Evolutionary conservation across 129 eudicot genomes (phyloP), one percentile per base, ranked within the genome.

Genomic region (Chrysanthemum lavandulifolium): DNA sequence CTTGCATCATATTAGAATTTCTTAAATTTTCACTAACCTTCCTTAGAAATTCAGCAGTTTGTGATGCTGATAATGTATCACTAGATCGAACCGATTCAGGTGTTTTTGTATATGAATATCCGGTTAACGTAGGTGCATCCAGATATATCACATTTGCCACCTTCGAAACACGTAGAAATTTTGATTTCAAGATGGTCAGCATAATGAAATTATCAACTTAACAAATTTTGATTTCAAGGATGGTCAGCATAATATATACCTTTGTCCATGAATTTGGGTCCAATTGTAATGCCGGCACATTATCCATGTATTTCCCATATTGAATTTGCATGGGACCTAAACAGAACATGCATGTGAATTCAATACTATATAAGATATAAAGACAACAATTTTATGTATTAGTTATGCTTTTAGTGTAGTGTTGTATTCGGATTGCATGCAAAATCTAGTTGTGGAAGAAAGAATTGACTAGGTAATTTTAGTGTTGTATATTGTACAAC

Each of bases 51-150:
- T 75, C 74, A 36, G 75, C 74, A 0, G 76, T 66, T 53, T 66
- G 78, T 65, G 27, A 56, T 29, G 86, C 78, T 3, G 83, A 63
- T 53, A 71, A 18, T 45, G 75, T 74, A 50, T 83, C 86, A 29
- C 71, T 74, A 2, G 68, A 65, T 10, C 2, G 27, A 47, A 58
- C 65, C 29, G 75, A 23, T 52, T 75, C 65, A 0, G 23, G 23
- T 5, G 76, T 64, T 64, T 74, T 70, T 4, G 81, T 64, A 13
- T 82, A 82, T 15, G 83, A 78, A 57, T 68, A 82, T 52, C 86
- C 86, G 9, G 78, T 63, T 13, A 70, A n/a, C 18, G 78, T 71
- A 0, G 86, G 81, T 61, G 77, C 78, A 76, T 82, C 86, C 55
- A 82, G 5, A 52, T 69, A 82, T 36, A 82, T 79, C 23, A 82